A percentile compares a stretch with the other conserved stretches of the same genome.
Conservation (phyloP, 2,329 filamentous ascomycete species). For the Stachybotrys chlorohalonatus region DNA sequence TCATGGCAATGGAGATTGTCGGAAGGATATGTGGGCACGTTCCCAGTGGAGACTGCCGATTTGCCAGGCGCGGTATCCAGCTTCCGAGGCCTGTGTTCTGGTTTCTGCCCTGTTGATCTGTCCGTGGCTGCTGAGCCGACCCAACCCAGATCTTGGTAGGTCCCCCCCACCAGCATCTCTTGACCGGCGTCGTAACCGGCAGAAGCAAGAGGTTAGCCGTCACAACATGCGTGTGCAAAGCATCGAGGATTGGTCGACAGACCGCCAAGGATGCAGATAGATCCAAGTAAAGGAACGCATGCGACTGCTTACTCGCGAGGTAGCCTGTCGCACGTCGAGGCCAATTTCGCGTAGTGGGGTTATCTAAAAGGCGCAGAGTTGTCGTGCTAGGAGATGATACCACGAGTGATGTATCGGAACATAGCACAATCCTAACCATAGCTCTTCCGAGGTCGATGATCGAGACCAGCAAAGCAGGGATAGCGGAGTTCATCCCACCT, state of each 20-base stretch:
- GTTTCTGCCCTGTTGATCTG: background rate
- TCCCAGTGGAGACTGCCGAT: background rate
- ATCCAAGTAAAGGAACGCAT: background rate
- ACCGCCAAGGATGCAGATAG: background rate
- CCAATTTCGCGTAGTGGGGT: no score
- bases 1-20: background rate
- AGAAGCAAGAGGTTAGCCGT: background rate
- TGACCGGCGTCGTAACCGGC: background rate
- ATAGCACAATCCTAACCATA: background rate
- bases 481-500: background rate
- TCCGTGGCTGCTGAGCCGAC: background rate
- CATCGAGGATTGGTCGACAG: background rate
- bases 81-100: background rate
- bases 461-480: background rate
- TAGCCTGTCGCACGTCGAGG: no score
- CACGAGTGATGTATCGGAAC: no score
- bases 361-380: no score
- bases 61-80: background rate
- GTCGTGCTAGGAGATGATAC: no score
- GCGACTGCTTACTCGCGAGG: background rate
- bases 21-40: background rate
- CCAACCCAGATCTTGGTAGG: background rate
- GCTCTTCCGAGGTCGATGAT: background rate
- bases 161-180: background rate
- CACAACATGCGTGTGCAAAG: background rate